phyloP scores from a whole-genome alignment of 2,329 filamentous ascomycete genomes.

The Pseudofabraea citricarpa region DNA sequence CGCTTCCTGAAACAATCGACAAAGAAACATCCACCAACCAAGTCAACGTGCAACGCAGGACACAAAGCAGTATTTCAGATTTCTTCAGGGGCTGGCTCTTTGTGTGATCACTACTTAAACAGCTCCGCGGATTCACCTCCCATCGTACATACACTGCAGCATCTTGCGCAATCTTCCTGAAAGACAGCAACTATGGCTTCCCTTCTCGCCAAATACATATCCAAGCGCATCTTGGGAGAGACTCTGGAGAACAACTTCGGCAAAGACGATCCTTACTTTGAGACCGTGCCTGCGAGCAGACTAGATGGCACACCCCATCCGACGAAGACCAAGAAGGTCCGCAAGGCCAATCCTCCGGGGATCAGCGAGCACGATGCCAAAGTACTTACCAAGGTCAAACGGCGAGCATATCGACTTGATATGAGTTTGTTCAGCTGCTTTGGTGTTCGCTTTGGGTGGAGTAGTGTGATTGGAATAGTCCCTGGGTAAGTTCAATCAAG shows the following conservation, averaged over 20 bases:
- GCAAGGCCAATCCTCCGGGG: conserved; percentile 78
- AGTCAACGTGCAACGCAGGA: conserved; percentile 6
- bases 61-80: no score
- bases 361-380: conserved; percentile 78
- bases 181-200: conserved; percentile 42
- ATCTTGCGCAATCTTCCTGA: no score
- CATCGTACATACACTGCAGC: no score
- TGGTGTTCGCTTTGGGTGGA: conserved; percentile 84
- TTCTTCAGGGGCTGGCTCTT: background rate
- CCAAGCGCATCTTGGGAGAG: conserved; percentile 54
- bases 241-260: conserved; percentile 53
- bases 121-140: no score
- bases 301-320: conserved; percentile 55
- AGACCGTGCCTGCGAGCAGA: conserved; percentile 70
- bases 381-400: conserved; percentile 80
- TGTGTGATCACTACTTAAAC: no score
- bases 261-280: conserved; percentile 80
- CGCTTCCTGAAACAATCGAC: conserved; percentile 13
- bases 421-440: conserved; percentile 77
- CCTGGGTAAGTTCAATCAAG: conserved; percentile 59
- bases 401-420: conserved; percentile 80
- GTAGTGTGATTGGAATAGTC: conserved; percentile 76
- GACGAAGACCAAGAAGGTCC: conserved; percentile 75
- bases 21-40: conserved; percentile 16
- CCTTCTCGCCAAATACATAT: conserved; percentile 47